A percentile compares a stretch with the other conserved stretches of the same genome.
Conservation (phyloP, 192 early-diverging fungal genomes). For the Coemansia sp. region DNA sequence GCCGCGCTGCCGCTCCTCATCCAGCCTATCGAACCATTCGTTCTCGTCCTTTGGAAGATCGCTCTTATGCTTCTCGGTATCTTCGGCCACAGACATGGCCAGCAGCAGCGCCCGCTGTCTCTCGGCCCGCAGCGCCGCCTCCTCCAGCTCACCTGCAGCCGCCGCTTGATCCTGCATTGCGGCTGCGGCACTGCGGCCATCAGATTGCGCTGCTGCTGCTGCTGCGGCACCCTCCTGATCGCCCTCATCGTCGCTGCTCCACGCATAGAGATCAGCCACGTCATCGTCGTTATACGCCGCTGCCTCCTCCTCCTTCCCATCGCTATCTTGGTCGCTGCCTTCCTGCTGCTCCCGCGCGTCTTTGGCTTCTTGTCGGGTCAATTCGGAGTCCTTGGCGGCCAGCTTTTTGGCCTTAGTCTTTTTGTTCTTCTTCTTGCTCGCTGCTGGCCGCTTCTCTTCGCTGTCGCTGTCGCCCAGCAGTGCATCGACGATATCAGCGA, state of each 20-base stretch:
- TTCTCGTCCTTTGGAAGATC: constrained; percentile 28
- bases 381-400: too few species aligned
- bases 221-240: not conserved
- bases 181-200: too few species aligned
- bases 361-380: too few species aligned
- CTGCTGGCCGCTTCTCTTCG: not conserved
- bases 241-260: constrained; percentile 18
- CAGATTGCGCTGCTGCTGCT: not conserved
- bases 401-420: too few species aligned
- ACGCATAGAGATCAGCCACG: constrained; percentile 41
- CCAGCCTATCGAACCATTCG: constrained; percentile 37
- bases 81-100: constrained; percentile 31
- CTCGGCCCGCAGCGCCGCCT: constrained; percentile 13
- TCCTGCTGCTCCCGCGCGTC: too few species aligned
- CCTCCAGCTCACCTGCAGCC: not conserved
- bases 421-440: not conserved
- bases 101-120: constrained; percentile 27
- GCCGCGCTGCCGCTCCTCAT: constrained; percentile 18
- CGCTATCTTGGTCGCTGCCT: too few species aligned
- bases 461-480: constrained; percentile 29
- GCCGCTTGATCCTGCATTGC: too few species aligned
- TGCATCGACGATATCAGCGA: constrained; percentile 43
- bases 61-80: constrained; percentile 7
- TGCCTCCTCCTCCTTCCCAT: not conserved
- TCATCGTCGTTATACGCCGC: constrained; percentile 21